These are phyloP conservation scores for Vanrija pseudolonga DNA, from an alignment of 1,284 basidiomycete genomes.

Conservation along the genomic window DNA sequence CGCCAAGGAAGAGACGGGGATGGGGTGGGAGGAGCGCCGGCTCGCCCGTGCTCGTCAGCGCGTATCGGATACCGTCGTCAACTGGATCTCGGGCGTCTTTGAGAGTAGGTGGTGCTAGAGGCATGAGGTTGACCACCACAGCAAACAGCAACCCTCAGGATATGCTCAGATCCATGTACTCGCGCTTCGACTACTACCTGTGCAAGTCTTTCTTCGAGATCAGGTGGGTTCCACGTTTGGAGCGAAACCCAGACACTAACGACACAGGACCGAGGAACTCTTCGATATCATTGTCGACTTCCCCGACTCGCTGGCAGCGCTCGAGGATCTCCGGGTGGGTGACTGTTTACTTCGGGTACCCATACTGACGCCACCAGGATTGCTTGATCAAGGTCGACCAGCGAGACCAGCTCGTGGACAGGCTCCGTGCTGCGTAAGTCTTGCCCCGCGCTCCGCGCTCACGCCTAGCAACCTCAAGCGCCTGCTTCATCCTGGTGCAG, in stretches of 20 bases:
- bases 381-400: slow-evolving; percentile 42
- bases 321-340: slow-evolving; percentile 77
- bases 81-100: slow-evolving; percentile 78
- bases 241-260: neutral
- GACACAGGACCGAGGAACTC: slow-evolving; percentile 70
- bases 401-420: slow-evolving; percentile 40
- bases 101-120: slow-evolving; percentile 41
- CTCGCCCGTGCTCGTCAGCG: slow-evolving; percentile 63
- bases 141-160: slow-evolving; percentile 29
- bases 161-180: slow-evolving; percentile 69
- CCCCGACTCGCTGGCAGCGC: slow-evolving; percentile 77
- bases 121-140: neutral
- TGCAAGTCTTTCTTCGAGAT: slow-evolving; percentile 82
- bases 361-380: slow-evolving; percentile 22
- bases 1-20: slow-evolving; percentile 62
- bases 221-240: slow-evolving; percentile 54
- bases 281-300: slow-evolving; percentile 95
- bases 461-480: slow-evolving; percentile 69
- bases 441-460: slow-evolving; percentile 1
- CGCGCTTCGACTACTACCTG: slow-evolving; percentile 84
- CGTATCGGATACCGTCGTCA: slow-evolving; percentile 72
- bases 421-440: slow-evolving; percentile 42
- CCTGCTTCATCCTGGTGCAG: slow-evolving; percentile 90
- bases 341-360: neutral
- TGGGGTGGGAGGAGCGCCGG: slow-evolving; percentile 66